These are phyloP conservation scores for Sophora flavescens DNA, from an alignment of 306 rosid species.

Conservation along the genomic window DNA sequence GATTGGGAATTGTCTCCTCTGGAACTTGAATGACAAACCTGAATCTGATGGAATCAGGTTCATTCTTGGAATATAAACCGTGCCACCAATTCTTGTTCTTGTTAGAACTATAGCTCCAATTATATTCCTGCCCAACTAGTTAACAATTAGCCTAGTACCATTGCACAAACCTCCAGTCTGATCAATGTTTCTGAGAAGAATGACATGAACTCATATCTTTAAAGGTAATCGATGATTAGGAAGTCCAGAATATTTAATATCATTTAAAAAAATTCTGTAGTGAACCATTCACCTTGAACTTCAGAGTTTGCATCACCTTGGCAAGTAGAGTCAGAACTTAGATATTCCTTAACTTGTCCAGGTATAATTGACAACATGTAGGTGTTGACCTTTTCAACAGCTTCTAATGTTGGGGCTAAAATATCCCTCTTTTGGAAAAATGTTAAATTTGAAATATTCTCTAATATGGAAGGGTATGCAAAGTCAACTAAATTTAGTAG, in stretches of 20 bases:
- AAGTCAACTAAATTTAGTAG: background rate
- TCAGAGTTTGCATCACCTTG: background rate
- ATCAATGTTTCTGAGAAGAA: background rate
- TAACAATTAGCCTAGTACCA: background rate
- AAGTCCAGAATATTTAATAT: background rate
- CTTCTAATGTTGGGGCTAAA: background rate
- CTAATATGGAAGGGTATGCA: background rate
- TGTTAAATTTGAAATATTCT: background rate
- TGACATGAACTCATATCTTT: background rate
- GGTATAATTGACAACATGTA: background rate
- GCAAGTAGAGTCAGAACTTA: background rate
- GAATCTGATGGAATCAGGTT: too few species aligned
- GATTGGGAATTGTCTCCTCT: too few species aligned
- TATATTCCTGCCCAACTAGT: background rate
- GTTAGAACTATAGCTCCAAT: background rate
- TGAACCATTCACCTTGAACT: background rate
- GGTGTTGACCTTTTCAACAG: background rate
- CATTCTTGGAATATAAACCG: too few species aligned
- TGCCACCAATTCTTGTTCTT: background rate
- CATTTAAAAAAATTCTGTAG: background rate
- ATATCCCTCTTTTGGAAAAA: background rate
- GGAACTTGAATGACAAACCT: too few species aligned
- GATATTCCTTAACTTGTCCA: background rate
- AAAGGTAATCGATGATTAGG: background rate
- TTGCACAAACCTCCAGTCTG: background rate